These are phyloP conservation scores for Thelonectria rubi DNA, from an alignment of 2,329 filamentous ascomycete species.

Conservation along the genomic window DNA sequence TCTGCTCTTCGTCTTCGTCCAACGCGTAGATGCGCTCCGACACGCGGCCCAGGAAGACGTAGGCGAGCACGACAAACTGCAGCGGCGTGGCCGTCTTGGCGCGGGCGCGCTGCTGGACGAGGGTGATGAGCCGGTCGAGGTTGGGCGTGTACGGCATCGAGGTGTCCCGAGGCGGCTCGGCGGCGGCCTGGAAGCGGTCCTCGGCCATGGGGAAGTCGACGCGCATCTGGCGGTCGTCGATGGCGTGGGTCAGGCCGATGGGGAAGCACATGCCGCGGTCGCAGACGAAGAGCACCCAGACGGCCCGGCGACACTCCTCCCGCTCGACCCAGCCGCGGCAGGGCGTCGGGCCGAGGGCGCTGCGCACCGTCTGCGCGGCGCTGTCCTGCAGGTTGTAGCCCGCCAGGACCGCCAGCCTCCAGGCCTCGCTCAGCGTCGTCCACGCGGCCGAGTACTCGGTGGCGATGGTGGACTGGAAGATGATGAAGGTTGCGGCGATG, in stretches of 20 bases:
- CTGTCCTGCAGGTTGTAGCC: constrained; percentile 31
- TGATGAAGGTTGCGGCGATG: constrained; percentile 34
- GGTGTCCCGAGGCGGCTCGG: not conserved
- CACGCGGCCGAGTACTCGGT: constrained; percentile 33
- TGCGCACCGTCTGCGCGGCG: constrained; percentile 4
- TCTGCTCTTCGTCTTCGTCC: constrained; percentile 24
- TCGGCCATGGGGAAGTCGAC: constrained; percentile 38
- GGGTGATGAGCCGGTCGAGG: constrained; percentile 30
- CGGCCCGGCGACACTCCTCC: constrained; percentile 34
- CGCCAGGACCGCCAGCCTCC: constrained; percentile 37
- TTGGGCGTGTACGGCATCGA: constrained; percentile 22
- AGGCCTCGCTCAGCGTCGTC: constrained; percentile 37
- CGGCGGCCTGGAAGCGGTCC: constrained; percentile 25
- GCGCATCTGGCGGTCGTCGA: constrained; percentile 38
- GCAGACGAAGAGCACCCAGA: constrained; percentile 39
- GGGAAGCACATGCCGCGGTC: constrained; percentile 40
- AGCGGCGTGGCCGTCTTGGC: constrained; percentile 20
- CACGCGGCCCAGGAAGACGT: constrained; percentile 34
- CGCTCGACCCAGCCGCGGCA: constrained; percentile 28
- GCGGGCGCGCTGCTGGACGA: constrained; percentile 25
- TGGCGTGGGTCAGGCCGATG: constrained; percentile 35
- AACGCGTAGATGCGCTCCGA: constrained; percentile 31
- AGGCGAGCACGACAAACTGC: constrained; percentile 37
- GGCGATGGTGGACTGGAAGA: constrained; percentile 32
- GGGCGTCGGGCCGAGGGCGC: constrained; percentile 18